Evolutionary conservation across 495 filamentous ascomycete genomes (phyloP), one percentile per base, ranked within the genome.

Genomic region (Sphaerosporella brunnea): DNA sequence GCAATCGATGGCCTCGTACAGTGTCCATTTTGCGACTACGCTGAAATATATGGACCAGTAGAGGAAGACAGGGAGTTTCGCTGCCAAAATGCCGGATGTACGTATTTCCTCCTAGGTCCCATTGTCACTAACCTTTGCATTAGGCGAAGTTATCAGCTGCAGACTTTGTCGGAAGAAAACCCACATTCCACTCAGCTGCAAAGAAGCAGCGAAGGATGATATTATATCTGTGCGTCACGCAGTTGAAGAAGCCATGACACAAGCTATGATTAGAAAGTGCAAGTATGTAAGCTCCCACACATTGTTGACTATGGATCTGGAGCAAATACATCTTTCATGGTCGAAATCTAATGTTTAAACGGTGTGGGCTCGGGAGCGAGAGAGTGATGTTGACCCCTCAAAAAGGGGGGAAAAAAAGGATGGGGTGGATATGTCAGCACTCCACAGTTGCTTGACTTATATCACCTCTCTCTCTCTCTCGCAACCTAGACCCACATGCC

Each of bases 21-120:
- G 4, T 93, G 85, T 52, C 84, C 85, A 1, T 88, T 87, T 60
- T 93, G 85, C 62, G 74, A 79, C 21, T 92, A 74, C 63, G 82
- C 80, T 32, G 82, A 75, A 9, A 77, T 83, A 21, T 79, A 72
- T 51, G 67, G 66, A 13, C 78, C 85, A 0, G 61, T 76, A 8
- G 74, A 80, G n/a, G 65, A 71, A 9, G 73, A 90, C 63, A 75
- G 69, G 46, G 80, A 87, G 54, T 92, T 93, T 46, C 65, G 68
- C 3, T 93, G 85, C 60, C 61, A 69, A 13, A 79, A 76, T 43
- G 68, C 73, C 0, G 68, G 71, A 3, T 93, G 85, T 54, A 66
- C 68, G 50, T 67, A 52, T 46, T 51, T 19, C 23, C 28, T 36
- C 13, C 26, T 35, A 21, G 2, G 8, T 26, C n/a, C n/a, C n/a